Evolutionary conservation across 345 rosid genomes (phyloP).

Genomic region (Physaria fendleri): DNA sequence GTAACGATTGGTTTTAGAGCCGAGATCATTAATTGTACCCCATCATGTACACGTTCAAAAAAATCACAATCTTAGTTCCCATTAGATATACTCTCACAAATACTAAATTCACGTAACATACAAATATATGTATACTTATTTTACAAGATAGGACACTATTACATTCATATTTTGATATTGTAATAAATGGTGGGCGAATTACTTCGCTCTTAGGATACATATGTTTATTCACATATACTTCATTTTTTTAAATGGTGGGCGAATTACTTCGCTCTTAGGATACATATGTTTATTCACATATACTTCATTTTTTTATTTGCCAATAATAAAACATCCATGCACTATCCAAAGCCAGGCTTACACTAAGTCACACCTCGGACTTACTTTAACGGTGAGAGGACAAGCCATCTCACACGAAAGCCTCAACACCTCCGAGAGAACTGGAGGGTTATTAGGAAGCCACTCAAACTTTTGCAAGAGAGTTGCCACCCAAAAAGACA

Average conservation of each 20-base stretch:
- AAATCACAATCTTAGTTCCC: neutral
- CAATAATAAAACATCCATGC: constrained; percentile 1
- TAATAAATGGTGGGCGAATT: constrained; percentile 4
- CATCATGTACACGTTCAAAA: neutral
- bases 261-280: constrained; percentile 15
- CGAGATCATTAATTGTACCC: neutral
- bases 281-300: constrained; percentile 8
- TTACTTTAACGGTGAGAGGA: constrained; percentile 48
- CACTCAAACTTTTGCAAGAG: constrained; percentile 66
- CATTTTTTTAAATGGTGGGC: neutral
- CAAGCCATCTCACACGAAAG: constrained; percentile 84
- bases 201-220: constrained; percentile 13
- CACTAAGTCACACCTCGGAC: constrained; percentile 33
- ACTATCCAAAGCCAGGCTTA: constrained; percentile 14
- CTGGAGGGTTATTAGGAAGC: constrained; percentile 38
- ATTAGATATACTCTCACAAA: neutral
- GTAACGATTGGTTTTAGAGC: neutral
- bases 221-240: constrained; percentile 6
- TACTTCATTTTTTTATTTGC: neutral
- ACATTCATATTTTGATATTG: neutral
- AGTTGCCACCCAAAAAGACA: constrained; percentile 60
- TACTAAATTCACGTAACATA: neutral
- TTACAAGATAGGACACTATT: constrained; percentile 1
- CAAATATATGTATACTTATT: neutral
- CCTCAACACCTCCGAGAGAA: constrained; percentile 58